Evolutionary conservation across 2,329 filamentous ascomycete species (phyloP), one percentile per base, ranked within the genome.

Genomic region (Geosmithia putterillii): DNA sequence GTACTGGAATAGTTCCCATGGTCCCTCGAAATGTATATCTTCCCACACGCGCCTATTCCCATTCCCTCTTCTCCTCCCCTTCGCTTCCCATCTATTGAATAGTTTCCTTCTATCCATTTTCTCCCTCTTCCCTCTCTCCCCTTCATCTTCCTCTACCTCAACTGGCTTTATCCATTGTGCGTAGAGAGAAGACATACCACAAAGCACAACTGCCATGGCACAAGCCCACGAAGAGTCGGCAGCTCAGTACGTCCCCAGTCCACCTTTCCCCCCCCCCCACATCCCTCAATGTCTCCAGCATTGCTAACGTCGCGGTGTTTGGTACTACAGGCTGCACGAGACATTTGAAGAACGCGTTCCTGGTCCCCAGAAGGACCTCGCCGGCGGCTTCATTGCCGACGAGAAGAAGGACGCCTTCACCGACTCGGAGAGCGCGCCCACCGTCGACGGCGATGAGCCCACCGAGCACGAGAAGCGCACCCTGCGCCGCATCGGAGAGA

Each of bases 401-500:
- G 18, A 3, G 9, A 20, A 36, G 17, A 42, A 45, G 12, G 40
- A 41, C 34, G 34, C 41, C n/a, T 46, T 52, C 39, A 50, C 51
- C 45, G 52, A 49, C 34, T 37, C 44, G 6, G 50, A 54, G 45
- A 48, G 38, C 7, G 48, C 40, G 8, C 45, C 45, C 5, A 64
- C 60, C 1, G 40, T 58, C 18, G 71, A 74, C 46, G 70, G 71
- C 40, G 65, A 65, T 42, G 71, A 76, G 53, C 73, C 73, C 41
- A 76, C 60, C 20, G 63, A 71, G 2, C 60, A 69, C 17, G 74
- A 78, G 57, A 68, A 64, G 57, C 57, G 51, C 20, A 64, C 62
- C 4, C 57, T 77, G 42, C 70, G 69, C 40, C 71, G 73, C 49
- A 51, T 77, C 25, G 70, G 70, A 35, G 73, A 76, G 57, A 70